These are phyloP conservation scores for Microbotryomycetes sp. DNA, from an alignment of 1,284 basidiomycete species.

Conservation along the genomic window DNA sequence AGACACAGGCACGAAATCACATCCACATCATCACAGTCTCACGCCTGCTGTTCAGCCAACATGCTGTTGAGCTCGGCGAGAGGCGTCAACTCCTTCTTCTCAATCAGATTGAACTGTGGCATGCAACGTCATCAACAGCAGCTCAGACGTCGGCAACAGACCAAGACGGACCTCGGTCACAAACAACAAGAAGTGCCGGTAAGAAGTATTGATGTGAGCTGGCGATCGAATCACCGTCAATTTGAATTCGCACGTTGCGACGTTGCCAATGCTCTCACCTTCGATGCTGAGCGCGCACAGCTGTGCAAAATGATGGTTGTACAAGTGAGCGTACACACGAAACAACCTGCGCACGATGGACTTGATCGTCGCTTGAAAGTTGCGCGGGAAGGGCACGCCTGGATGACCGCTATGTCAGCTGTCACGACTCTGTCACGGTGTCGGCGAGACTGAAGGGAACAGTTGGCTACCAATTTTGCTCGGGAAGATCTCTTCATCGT, in stretches of 20 bases:
- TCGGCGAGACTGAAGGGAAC: not conserved
- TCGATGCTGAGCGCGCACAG: constrained; percentile 97
- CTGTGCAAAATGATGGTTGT: constrained; percentile 99
- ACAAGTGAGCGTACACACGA: constrained; percentile 96
- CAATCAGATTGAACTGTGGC: constrained; percentile 83
- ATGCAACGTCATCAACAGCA: not conserved
- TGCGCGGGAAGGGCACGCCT: constrained; percentile 88
- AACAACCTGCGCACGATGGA: constrained; percentile 89
- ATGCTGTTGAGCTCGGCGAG: constrained; percentile 87
- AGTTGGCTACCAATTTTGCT: constrained; percentile 75
- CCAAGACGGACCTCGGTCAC: constrained; percentile 68
- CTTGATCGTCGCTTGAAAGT: constrained; percentile 83
- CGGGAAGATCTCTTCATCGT: constrained; percentile 89
- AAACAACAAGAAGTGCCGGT: constrained; percentile 96
- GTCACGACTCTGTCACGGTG: not conserved
- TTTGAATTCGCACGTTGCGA: not conserved
- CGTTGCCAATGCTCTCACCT: constrained; percentile 52
- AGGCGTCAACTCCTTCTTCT: constrained; percentile 92
- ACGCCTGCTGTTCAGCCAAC: not conserved
- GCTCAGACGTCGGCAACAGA: not conserved
- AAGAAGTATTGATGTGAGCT: constrained; percentile 99
- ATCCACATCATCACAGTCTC: not conserved
- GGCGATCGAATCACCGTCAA: too few species aligned
- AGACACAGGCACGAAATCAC: not conserved
- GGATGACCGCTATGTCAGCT: not conserved